These are phyloP conservation scores for Rhodomyrtus tomentosa DNA, from an alignment of 345 rosid genomes.

Conservation along the genomic window DNA sequence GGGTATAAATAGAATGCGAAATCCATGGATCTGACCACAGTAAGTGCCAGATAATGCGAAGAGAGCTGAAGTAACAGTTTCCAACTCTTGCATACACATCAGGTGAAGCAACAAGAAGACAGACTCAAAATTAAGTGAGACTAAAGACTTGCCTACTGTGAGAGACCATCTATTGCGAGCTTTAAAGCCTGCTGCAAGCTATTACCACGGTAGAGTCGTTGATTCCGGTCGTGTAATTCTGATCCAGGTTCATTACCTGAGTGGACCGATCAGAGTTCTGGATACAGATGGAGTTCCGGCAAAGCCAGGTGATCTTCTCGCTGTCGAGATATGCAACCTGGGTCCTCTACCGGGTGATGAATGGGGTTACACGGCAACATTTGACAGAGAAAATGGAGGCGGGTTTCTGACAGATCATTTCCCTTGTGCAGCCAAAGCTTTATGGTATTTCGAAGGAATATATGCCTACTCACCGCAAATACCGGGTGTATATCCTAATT, in stretches of 20 bases:
- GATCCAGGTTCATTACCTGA: slow-evolving; percentile 58
- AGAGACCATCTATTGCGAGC: background rate
- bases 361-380: slow-evolving; percentile 78
- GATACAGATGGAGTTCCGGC: slow-evolving; percentile 64
- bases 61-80: background rate
- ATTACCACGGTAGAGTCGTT: background rate
- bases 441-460: slow-evolving; percentile 93
- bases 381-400: slow-evolving; percentile 86
- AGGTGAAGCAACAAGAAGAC: background rate
- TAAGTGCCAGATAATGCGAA: slow-evolving; percentile 13
- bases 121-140: background rate
- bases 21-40: slow-evolving; percentile 33
- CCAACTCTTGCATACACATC: too few relatives aligned
- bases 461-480: slow-evolving; percentile 83
- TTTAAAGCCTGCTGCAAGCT: background rate
- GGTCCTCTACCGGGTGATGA: slow-evolving; percentile 88
- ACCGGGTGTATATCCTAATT: slow-evolving; percentile 34
- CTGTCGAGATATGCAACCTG: slow-evolving; percentile 72
- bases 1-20: slow-evolving; percentile 45
- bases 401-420: slow-evolving; percentile 89
- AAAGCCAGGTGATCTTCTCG: slow-evolving; percentile 70
- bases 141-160: background rate
- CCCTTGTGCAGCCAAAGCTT: slow-evolving; percentile 82
- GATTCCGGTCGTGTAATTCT: background rate
- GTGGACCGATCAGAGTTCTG: slow-evolving; percentile 62